Evolutionary conservation across 441 rosid genomes (phyloP).

Genomic region (Viola pubescens): DNA sequence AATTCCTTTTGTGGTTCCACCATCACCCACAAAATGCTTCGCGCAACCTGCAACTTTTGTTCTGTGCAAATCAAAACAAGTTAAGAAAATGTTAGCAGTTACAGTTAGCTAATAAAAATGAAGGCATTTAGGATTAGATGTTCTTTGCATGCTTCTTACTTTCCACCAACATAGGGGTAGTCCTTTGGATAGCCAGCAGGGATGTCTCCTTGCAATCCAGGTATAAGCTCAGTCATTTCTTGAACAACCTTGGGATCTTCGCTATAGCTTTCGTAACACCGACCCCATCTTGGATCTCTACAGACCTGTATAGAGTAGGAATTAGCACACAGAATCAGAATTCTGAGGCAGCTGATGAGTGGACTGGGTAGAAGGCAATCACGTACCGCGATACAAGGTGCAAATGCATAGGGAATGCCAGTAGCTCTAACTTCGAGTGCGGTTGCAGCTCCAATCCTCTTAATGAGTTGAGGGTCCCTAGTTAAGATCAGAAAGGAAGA

Average conservation of each 20-base stretch:
- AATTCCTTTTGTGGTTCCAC: conserved; percentile 54
- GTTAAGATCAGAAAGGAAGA: too few species aligned
- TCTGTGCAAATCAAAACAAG: conserved; percentile 19
- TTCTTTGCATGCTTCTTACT: conserved; percentile 27
- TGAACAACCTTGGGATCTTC: conserved; percentile 49
- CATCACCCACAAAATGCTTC: conserved; percentile 70
- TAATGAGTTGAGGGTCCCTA: conserved; percentile 52
- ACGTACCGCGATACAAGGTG: conserved; percentile 60
- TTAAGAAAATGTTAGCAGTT: too few species aligned
- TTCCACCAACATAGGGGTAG: conserved; percentile 46
- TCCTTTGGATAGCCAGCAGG: conserved; percentile 35
- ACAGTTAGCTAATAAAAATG: neutral
- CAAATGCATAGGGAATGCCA: conserved; percentile 54
- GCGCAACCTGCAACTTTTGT: conserved; percentile 59
- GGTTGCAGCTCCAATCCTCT: conserved; percentile 58
- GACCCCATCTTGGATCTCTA: conserved; percentile 73
- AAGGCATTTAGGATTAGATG: too few species aligned
- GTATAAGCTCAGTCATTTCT: conserved; percentile 2
- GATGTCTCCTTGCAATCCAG: neutral
- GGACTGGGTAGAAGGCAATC: neutral
- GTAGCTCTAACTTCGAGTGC: conserved; percentile 71
- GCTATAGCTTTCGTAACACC: conserved; percentile 63
- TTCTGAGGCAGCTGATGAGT: too few species aligned
- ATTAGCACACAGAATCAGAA: neutral
- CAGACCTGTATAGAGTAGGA: conserved; percentile 36